phyloP scores from a whole-genome alignment of 2,329 filamentous ascomycete species.

The Tolypocladium album region DNA sequence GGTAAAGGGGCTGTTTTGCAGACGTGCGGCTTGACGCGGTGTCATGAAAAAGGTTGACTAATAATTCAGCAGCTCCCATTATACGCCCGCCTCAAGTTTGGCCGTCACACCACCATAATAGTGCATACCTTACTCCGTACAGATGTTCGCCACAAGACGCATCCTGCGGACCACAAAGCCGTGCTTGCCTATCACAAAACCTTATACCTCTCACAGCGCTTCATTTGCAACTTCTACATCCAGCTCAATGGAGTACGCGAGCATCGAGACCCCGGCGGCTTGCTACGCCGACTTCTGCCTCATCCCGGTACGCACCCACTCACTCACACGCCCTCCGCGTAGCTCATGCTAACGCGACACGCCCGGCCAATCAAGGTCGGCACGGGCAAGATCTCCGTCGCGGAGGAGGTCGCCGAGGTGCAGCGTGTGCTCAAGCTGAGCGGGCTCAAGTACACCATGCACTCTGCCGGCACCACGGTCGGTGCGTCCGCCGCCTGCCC shows the following conservation, averaged over 20 bases:
- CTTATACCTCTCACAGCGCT: background rate
- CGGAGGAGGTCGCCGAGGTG: conserved; percentile 77
- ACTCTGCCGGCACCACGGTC: conserved; percentile 86
- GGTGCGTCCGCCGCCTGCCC: conserved; percentile 42
- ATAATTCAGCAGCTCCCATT: background rate
- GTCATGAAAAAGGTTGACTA: background rate
- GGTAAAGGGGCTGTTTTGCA: background rate
- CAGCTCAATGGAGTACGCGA: conserved; percentile 31
- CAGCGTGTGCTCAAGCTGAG: conserved; percentile 75
- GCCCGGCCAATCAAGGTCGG: conserved; percentile 48
- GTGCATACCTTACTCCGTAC: no score
- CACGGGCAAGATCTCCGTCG: conserved; percentile 64
- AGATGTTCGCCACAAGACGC: background rate
- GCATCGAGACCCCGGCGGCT: conserved; percentile 53
- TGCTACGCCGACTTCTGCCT: conserved; percentile 90
- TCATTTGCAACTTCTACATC: background rate
- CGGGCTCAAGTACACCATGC: conserved; percentile 77
- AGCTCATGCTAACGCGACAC: background rate
- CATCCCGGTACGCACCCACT: conserved; percentile 51
- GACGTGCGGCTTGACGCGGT: background rate
- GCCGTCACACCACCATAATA: background rate
- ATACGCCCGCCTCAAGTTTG: background rate
- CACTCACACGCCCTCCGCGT: background rate
- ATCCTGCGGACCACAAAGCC: background rate
- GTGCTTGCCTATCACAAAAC: background rate